Evolutionary conservation across 495 filamentous ascomycete species (phyloP), one percentile per base, ranked within the genome.

Genomic region (Penicillium goetzii): DNA sequence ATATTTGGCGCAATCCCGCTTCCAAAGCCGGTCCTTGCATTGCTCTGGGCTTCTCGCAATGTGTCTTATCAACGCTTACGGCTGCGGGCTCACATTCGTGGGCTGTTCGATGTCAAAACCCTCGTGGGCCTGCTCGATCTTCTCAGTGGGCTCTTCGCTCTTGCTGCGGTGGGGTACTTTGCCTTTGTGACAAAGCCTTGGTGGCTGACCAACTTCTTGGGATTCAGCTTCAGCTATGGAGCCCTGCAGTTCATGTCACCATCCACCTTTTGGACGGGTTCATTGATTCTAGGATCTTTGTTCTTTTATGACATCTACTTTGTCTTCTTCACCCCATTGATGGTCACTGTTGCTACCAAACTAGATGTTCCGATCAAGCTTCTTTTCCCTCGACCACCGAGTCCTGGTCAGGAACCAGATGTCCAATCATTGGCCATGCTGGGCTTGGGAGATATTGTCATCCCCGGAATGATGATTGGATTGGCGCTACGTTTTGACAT

Each of bases 241-340:
- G 83, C 90, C 19, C 78, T 99, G 41, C 85, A 92, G 59, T 76
- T 97, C 62, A 85, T 99, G 80, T 97, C 94, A 2, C 96, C 95
- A 0, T 95, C 93, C 0, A 96, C 90, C 0, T 97, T 97, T 70
- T 79, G 81, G 60, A 97, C 91, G 0, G 95, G 92, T 4, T 88
- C 88, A 1, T 74, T 92, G 28, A 88, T 99, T 33, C 80, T 98
- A 0, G 79, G 74, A 3, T 90, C 89, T 0, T 80, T 99, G 17
- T 98, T 98, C 74, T 83, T 94, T 68, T 99, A 99, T 68, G 95
- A 99, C 67, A 94, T 99, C 56, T 90, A 93, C 71, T 96, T 98
- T 78, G 95, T 99, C 57, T 99, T 97, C 72, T 99, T 91, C 74
- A 99, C 95, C 0, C 95, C 95, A 1, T 82, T 95, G 69, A 99